phyloP scores from a whole-genome alignment of 305 asterid genomes.

The Fraxinus dipetala region DNA sequence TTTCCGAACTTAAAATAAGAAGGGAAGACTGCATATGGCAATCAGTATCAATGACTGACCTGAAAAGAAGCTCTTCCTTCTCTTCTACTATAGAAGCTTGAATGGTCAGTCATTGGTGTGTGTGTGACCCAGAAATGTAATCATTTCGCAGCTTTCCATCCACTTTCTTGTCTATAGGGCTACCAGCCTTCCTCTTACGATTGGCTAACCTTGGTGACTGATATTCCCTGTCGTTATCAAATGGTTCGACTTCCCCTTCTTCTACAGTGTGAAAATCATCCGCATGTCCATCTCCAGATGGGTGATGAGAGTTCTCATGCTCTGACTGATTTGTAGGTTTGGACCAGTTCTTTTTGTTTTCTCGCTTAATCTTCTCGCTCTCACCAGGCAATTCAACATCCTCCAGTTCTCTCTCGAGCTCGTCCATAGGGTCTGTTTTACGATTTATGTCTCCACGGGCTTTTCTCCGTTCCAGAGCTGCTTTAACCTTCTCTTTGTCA shows the following conservation, averaged over 20 bases:
- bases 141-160: constrained; percentile 49
- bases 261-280: constrained; percentile 56
- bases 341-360: constrained; percentile 40
- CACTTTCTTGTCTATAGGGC: constrained; percentile 44
- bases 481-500: constrained; percentile 80
- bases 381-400: constrained; percentile 70
- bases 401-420: constrained; percentile 90
- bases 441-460: constrained; percentile 64
- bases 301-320: constrained; percentile 31
- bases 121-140: constrained; percentile 26
- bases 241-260: constrained; percentile 75
- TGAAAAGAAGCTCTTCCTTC: neutral
- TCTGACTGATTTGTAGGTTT: constrained; percentile 31
- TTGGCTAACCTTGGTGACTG: constrained; percentile 50
- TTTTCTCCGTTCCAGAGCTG: constrained; percentile 72
- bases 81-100: neutral
- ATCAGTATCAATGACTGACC: neutral
- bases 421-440: constrained; percentile 65
- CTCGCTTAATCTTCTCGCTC: constrained; percentile 48
- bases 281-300: constrained; percentile 31
- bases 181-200: constrained; percentile 65
- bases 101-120: neutral
- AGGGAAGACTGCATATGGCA: neutral
- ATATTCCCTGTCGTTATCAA: constrained; percentile 47
- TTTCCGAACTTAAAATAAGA: neutral